Base-by-base conservation (phyloP, 306 rosid species). In the Bauhinia variegata region DNA sequence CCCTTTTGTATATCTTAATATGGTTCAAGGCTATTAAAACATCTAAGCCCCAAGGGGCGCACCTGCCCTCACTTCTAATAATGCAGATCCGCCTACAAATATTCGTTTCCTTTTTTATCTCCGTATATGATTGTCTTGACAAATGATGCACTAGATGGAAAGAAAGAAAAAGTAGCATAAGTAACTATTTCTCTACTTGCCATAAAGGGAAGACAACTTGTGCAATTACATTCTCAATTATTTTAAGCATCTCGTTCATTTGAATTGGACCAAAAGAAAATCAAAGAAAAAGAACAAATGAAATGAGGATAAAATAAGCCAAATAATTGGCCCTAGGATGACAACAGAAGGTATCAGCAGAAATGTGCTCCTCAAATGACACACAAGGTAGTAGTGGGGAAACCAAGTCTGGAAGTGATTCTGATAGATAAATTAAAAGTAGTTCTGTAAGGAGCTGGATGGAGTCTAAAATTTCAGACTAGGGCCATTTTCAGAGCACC, bases 381-480 rank as follows among this genome's bases (percentile, higher is more conserved):
- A 68, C 50, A 54, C 58, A 44, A 60, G 44, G 56, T 46, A 64
- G 17, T 36, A 43, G 53, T 67, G 59, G 74, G 65, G 56, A 75
- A 74, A 50, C 42, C 23, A 30, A 46, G 44, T 34, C 58, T 60
- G 60, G 57, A 60, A 36, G 63, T 63, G 28, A 23, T 23, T 76
- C 43, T 60, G 74, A 59, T 65, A 59, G 42, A 66, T 17, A 37
- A 64, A 65, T 54, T 37, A 37, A 43, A 78, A 65, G 71, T 6
- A 41, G 50, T 59, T 54, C 44, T 60, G 55, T 55, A 44, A 60
- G 73, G 54, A 67, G 49, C 61, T 55, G 60, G 46, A 68, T 61
- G 72, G 60, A 72, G 77, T 28, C 71, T 72, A 66, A 78, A 59
- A 68, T 68, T 73, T 73, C 63, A 73, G 79, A 59, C 37, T 68